Percentiles rank a stretch among this genome's conserved stretches.
Evolutionary conservation across 2,329 filamentous ascomycete species (phyloP).

Genomic region (Claviceps humidiphila): DNA sequence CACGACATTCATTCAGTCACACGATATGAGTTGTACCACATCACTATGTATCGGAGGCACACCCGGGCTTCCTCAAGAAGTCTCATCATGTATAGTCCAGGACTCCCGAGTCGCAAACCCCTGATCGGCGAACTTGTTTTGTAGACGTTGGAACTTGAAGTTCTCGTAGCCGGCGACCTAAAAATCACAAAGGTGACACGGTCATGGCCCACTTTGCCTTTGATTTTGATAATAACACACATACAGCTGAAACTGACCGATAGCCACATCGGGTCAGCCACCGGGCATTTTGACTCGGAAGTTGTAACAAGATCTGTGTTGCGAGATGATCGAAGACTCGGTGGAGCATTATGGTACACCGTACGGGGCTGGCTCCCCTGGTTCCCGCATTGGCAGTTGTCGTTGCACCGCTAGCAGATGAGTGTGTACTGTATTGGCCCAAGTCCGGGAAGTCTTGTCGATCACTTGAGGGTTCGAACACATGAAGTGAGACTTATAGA

Average conservation of each 20-base stretch:
- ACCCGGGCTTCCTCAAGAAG: too few relatives aligned
- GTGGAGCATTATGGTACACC: not conserved
- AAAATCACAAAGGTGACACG: not conserved
- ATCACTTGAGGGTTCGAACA: too few relatives aligned
- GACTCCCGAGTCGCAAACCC: not conserved
- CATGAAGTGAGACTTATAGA: too few relatives aligned
- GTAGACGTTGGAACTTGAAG: not conserved
- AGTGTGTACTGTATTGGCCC: too few relatives aligned
- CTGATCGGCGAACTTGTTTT: not conserved
- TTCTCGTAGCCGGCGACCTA: not conserved
- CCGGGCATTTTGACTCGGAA: not conserved
- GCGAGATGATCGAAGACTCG: not conserved
- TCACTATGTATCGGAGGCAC: too few relatives aligned
- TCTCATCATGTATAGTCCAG: too few relatives aligned
- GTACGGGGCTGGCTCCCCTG: not conserved
- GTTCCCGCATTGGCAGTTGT: not conserved
- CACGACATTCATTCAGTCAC: not conserved
- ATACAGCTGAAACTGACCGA: slow-evolving; percentile 1
- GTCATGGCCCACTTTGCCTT: not conserved
- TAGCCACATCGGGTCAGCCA: not conserved
- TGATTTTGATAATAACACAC: not conserved
- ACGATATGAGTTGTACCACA: too few relatives aligned
- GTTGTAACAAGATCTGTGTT: not conserved
- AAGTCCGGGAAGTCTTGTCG: too few relatives aligned
- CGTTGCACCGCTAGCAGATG: not conserved